phyloP scores from a whole-genome alignment of 352 stramenopile species.

The Halophytophthora polymorphica region DNA sequence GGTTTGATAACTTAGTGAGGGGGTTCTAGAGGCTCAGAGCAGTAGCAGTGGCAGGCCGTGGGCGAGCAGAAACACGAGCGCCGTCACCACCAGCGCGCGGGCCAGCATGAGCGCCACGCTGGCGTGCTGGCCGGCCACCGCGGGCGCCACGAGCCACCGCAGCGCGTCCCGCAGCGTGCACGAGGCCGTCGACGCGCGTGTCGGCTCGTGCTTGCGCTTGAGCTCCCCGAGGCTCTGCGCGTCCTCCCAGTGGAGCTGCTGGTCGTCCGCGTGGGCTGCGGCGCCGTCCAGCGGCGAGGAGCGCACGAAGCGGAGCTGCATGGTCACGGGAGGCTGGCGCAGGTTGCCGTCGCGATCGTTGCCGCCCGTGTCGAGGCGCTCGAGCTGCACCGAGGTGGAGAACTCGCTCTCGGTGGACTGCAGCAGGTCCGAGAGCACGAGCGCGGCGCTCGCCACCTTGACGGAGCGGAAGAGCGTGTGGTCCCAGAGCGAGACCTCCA shows the following conservation, averaged over 20 bases:
- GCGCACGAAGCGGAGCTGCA: slow-evolving; percentile 34
- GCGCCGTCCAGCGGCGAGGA: slow-evolving; percentile 13
- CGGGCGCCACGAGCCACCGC: slow-evolving; percentile 33
- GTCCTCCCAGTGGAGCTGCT: slow-evolving; percentile 8
- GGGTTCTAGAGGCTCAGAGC: no score
- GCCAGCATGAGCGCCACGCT: slow-evolving; percentile 37
- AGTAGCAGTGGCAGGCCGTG: slow-evolving; percentile 14
- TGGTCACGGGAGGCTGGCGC: slow-evolving; percentile 33
- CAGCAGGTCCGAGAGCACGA: slow-evolving; percentile 45
- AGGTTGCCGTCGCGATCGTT: slow-evolving; percentile 6
- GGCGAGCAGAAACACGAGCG: slow-evolving; percentile 37
- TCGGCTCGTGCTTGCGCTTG: slow-evolving; percentile 16
- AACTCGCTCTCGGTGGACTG: slow-evolving; percentile 31
- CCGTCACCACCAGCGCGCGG: slow-evolving; percentile 28
- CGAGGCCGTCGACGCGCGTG: neutral
- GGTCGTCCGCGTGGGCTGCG: slow-evolving; percentile 21
- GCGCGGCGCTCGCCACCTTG: slow-evolving; percentile 46
- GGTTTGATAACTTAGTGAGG: slow-evolving; percentile 3
- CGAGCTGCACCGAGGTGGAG: slow-evolving; percentile 42
- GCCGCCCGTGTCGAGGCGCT: slow-evolving; percentile 37
- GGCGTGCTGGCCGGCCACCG: slow-evolving; percentile 21
- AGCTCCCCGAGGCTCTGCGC: slow-evolving; percentile 7
- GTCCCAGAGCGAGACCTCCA: slow-evolving; percentile 70
- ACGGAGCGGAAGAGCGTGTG: slow-evolving; percentile 57
- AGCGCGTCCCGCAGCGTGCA: slow-evolving; percentile 11